These are phyloP conservation scores for Pterocarpus macrocarpus DNA, from an alignment of 306 rosid genomes.

Conservation along the genomic window DNA sequence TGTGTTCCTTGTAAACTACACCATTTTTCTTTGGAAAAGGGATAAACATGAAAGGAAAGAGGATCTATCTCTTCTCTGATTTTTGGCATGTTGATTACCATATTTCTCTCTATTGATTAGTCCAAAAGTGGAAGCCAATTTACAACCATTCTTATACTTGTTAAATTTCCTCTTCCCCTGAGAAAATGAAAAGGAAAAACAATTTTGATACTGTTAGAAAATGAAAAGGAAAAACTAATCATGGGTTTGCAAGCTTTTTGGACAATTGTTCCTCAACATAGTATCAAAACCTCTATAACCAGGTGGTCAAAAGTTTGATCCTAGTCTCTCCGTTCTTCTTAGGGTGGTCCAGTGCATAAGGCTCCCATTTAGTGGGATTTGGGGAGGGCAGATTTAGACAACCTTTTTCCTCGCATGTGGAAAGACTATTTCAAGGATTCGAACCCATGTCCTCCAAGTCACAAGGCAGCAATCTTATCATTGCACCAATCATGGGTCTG, in stretches of 20 bases:
- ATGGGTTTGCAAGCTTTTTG: not conserved
- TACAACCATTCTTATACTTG: slow-evolving; percentile 4
- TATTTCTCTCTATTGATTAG: not conserved
- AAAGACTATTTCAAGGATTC: no score
- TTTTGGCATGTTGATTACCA: slow-evolving; percentile 8
- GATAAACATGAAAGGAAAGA: not conserved
- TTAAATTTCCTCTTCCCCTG: slow-evolving; percentile 46
- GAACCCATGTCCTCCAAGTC: no score
- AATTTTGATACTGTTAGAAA: not conserved
- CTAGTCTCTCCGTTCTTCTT: not conserved
- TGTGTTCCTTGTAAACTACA: not conserved
- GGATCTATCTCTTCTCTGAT: not conserved
- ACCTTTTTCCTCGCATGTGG: no score
- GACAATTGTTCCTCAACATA: not conserved
- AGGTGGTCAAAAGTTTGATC: not conserved
- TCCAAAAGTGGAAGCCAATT: slow-evolving; percentile 4
- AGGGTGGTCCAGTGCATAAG: no score
- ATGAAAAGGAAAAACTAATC: not conserved
- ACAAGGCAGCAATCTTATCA: no score
- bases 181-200: not conserved
- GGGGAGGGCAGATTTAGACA: no score
- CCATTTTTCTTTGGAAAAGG: not conserved
- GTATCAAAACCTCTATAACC: not conserved
- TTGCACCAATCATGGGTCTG: not conserved
- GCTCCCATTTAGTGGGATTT: no score